Evolutionary conservation across 306 rosid species (phyloP), one percentile per base, ranked within the genome.

Genomic region (Trifolium pratense): DNA sequence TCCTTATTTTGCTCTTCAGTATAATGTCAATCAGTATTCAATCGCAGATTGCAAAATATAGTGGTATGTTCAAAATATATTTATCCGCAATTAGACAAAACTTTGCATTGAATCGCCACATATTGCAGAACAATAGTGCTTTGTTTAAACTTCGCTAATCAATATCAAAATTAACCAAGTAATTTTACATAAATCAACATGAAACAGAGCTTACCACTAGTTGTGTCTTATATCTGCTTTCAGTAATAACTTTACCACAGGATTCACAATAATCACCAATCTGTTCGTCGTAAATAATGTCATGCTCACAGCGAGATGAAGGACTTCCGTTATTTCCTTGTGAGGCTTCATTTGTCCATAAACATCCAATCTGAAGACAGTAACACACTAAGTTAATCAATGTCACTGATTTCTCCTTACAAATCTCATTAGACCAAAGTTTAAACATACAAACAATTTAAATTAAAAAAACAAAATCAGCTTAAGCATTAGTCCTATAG

Each of bases 141-240:
- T 15, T 10, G 42, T 8, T 37, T 21, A n/a, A 48, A 48, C 1
- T 6, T 48, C n/a, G 7, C 21, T 15, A n/a, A 5, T n/a, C n/a
- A n/a, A n/a, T n/a, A 15, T 48, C 53, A 48, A 48, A 7, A 15
- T 48, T 8, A 1, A 7, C 11, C 1, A 8, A 2, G 8, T n/a
- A 5, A 34, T 34, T 12, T 34, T n/a, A 29, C 4, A 43, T 29
- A 16, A 57, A 56, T 42, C 10, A 55, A 34, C 16, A 46, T 45
- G 29, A 65, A 72, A 49, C 36, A 3, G 5, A 58, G 62, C 87
- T 83, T 79, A 83, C 84, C 68, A 79, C 31, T 46, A 43, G 45
- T 25, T 76, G 74, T 3, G 20, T 40, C 11, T 76, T 21, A 45
- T 67, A 2, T 76, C 45, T 79, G 26, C 76, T 76, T 20, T 79